Percentiles rank a stretch among this genome's conserved stretches.
Conservation (phyloP, 805 yeast genomes). For the Candida maesae region DNA sequence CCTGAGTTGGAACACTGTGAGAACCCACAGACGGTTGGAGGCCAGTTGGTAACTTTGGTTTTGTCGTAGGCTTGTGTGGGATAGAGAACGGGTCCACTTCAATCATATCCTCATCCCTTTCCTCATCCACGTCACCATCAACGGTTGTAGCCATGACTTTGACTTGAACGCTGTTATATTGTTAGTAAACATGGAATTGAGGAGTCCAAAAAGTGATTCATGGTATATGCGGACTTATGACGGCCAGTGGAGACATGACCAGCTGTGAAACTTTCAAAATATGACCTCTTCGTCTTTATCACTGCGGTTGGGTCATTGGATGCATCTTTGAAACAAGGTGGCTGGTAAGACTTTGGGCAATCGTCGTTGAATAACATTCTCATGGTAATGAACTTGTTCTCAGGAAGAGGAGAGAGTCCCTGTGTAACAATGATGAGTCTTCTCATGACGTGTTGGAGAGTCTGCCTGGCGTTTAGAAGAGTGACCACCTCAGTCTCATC, state of each 20-base stretch:
- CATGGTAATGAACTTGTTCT: conserved; percentile 43
- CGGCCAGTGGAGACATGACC: conserved; percentile 31
- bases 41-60: not conserved
- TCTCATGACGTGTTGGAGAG: conserved; percentile 46
- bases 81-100: conserved; percentile 24
- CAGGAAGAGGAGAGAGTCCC: conserved; percentile 47
- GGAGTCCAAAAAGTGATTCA: not conserved
- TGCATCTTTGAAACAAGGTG: conserved; percentile 44
- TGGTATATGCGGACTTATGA: conserved; percentile 23
- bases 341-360: conserved; percentile 47
- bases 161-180: conserved; percentile 19
- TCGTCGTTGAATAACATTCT: conserved; percentile 45
- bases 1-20: conserved; percentile 6
- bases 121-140: too few species aligned
- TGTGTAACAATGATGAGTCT: conserved; percentile 52
- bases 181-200: conserved; percentile 4
- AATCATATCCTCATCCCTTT: conserved; percentile 3
- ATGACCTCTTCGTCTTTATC: conserved; percentile 21
- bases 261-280: conserved; percentile 18
- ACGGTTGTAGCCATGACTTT: conserved; percentile 28
- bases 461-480: conserved; percentile 37
- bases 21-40: not conserved
- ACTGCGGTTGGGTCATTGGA: conserved; percentile 33
- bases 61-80: conserved; percentile 3
- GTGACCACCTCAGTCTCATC: conserved; percentile 12